phyloP scores from a whole-genome alignment of 352 stramenopile species.

The Globisporangium acanthophoron region DNA sequence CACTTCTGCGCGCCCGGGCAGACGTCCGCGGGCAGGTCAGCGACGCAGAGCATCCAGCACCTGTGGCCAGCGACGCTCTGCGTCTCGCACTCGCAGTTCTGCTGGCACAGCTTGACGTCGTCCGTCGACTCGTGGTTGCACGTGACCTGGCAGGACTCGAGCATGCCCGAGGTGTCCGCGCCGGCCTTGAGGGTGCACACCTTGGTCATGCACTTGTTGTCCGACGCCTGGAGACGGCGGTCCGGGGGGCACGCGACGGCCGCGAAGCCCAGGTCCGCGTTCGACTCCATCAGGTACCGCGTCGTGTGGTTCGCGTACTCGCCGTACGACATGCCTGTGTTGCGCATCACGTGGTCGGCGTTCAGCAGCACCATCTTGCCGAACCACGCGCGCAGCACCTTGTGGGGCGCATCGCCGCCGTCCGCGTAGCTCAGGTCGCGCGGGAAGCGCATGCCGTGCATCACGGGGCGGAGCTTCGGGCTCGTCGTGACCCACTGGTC shows the following conservation, averaged over 20 bases:
- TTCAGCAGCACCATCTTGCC: conserved; percentile 60
- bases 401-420: conserved; percentile 17
- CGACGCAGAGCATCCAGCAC: conserved; percentile 61
- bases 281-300: conserved; percentile 39
- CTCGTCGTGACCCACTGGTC: conserved; percentile 64
- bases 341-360: conserved; percentile 38
- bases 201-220: conserved; percentile 44
- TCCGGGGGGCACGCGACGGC: conserved; percentile 40
- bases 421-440: conserved; percentile 33
- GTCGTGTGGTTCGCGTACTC: conserved; percentile 52
- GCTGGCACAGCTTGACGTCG: conserved; percentile 27
- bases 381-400: conserved; percentile 56
- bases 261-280: conserved; percentile 27
- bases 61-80: conserved; percentile 22
- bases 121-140: conserved; percentile 43
- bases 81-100: conserved; percentile 38
- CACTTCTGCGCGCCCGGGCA: conserved; percentile 43
- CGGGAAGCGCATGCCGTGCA: conserved; percentile 74
- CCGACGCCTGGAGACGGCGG: conserved; percentile 37
- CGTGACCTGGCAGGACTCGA: conserved; percentile 44
- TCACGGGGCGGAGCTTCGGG: conserved; percentile 46
- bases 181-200: conserved; percentile 31
- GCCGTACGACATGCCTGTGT: conserved; percentile 47
- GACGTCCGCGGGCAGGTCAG: conserved; percentile 32
- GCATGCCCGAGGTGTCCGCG: conserved; percentile 19